Conservation (phyloP, 805 yeast species). For the Candida railenensis region DNA sequence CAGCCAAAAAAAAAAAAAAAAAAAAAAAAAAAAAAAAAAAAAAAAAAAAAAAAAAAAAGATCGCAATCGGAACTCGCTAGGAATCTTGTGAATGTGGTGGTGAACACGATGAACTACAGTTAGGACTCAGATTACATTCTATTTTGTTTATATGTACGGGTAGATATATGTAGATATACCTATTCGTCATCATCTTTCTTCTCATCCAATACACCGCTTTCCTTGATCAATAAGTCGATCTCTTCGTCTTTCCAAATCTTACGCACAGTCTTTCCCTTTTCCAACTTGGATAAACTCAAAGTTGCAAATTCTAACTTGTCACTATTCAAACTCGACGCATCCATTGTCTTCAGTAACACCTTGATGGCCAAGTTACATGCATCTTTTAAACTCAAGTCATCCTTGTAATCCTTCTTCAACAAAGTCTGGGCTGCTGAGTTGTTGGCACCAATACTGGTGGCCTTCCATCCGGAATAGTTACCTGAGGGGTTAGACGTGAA, state of each 20-base stretch:
- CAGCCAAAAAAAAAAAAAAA: no score
- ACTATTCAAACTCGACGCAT: slow-evolving; percentile 76
- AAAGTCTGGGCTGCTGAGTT: slow-evolving; percentile 94
- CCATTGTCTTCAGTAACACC: slow-evolving; percentile 92
- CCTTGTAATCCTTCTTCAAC: slow-evolving; percentile 91
- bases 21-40: no score
- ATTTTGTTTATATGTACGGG: background rate
- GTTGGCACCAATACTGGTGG: slow-evolving; percentile 95
- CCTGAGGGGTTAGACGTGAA: slow-evolving; percentile 97
- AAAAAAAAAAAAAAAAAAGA: no score
- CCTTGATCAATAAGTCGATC: slow-evolving; percentile 70
- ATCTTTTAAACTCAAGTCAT: slow-evolving; percentile 66
- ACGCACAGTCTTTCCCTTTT: slow-evolving; percentile 54
- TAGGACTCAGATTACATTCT: background rate
- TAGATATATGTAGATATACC: background rate
- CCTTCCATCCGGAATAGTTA: slow-evolving; percentile 97
- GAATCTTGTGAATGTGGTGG: no score
- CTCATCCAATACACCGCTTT: slow-evolving; percentile 61
- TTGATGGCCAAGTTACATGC: slow-evolving; percentile 88
- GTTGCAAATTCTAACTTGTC: slow-evolving; percentile 95
- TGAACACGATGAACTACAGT: no score
- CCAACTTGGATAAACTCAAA: slow-evolving; percentile 45
- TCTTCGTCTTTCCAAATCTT: slow-evolving; percentile 80
- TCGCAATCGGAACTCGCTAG: no score
- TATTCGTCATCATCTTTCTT: slow-evolving; percentile 26